Base-by-base conservation (phyloP, 169 alveolate genomes). In the Cryptosporidium felis region DNA sequence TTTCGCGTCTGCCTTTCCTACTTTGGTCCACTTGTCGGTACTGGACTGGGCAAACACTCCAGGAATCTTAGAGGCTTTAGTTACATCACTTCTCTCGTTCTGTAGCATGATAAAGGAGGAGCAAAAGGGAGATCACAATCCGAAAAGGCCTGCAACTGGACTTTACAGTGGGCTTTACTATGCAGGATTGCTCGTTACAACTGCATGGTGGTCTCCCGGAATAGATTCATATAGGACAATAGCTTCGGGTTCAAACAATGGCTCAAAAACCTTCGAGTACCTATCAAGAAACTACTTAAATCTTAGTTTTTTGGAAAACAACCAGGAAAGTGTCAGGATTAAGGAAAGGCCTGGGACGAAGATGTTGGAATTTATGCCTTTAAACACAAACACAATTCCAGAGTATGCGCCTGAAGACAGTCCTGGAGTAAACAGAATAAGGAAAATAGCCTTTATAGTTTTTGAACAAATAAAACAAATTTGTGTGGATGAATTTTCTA, bases 131-230 rank as follows among this genome's bases (percentile, higher is more conserved):
- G 18, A 5, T 56, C 46, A 12, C 16, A 12, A 16, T n/a, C 23
- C 23, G 23, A 28, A 0, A 56, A 56, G 10, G 62, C 34, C 5
- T 5, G 12, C 40, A 18, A 21, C 18, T 28, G 85, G 85, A 28
- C 32, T 49, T 21, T 74, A 53, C 56, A 74, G 67, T 41, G 85
- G 85, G 3, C 32, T 74, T 9, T 74, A 74, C 21, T 45, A 74
- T 16, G 67, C 85, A 34, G 30, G 53, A 14, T 36, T 74, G 12
- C 21, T 74, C n/a, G 38, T 38, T 36, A 56, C 85, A 14, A 18
- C 60, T 12, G 85, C 85, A 0, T 74, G 85, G 85, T 74, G 85
- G 85, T 74, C 85, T 74, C 85, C 85, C 18, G 67, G 85, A 40
- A 53, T 74, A 53, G 85, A 74, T 74, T 14, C 58, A n/a, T 74